Evolutionary conservation across 495 filamentous ascomycete species (phyloP), one percentile per base, ranked within the genome.

Genomic region (Talaromyces wortmannii): DNA sequence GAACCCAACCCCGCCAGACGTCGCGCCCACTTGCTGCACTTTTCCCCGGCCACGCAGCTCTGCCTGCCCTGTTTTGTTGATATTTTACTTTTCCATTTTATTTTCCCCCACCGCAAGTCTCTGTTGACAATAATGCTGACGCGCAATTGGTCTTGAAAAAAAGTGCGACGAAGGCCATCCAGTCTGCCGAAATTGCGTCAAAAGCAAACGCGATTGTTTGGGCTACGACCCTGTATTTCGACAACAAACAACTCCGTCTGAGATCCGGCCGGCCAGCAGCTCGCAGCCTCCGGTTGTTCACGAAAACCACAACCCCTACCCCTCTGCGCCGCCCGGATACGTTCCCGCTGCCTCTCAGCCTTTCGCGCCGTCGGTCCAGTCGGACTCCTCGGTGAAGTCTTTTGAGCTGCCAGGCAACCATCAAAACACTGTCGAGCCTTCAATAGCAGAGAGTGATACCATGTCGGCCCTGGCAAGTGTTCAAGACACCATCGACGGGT

Each of bases 181-280:
- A 7, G 82, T 87, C 48, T 98, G 94, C 78, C 86, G 92, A 64
- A 98, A 98, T 71, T 98, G 94, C 73, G 87, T 92, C 66, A 98
- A 97, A 72, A 96, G 91, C 64, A 97, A 97, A 71, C 89, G 94
- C 62, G 94, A 97, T 65, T 98, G 94, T 67, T 70, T 96, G 50
- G 94, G 94, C 46, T 98, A 98, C 83, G 94, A 98, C 67, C 94
- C 94, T 40, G 95, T 97, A 57, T 98, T 98, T 76, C 95, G 95
- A 70, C 82, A 86, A 62, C 88, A 91, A 63, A 85, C 88, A 48
- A 83, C 84, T 16, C 88, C 89, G 13, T 78, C 88, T 44, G 80
- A 84, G 50, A 90, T 95, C 59, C 90, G 92, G 67, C 88, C 89
- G 57, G 87, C 85, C 59, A 82, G 79, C 52, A 83, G 78, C 57